Percentiles rank a stretch among this genome's conserved stretches.
Evolutionary conservation across 352 stramenopile genomes (phyloP).

Genomic region (Phytophthora meadii): DNA sequence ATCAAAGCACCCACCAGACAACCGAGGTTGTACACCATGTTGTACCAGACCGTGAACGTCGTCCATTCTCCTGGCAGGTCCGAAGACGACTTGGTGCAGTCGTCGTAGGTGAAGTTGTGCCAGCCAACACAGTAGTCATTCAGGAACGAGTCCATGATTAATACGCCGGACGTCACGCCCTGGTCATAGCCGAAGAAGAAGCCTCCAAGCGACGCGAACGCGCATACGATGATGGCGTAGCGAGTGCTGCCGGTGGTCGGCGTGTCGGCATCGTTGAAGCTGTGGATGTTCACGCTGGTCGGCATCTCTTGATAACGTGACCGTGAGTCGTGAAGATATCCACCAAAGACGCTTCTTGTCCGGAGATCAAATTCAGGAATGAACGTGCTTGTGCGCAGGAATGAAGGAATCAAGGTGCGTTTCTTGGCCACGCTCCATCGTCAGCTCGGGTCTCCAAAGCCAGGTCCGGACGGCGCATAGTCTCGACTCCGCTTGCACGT

Average conservation of each 20-base stretch:
- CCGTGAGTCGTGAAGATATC: constrained; percentile 20
- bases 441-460: constrained; percentile 23
- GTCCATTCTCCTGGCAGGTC: constrained; percentile 38
- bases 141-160: constrained; percentile 48
- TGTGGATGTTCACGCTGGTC: constrained; percentile 31
- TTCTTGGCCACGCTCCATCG: constrained; percentile 17
- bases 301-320: constrained; percentile 17
- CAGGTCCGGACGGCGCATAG: constrained; percentile 23
- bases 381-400: constrained; percentile 9
- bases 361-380: constrained; percentile 32
- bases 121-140: constrained; percentile 43
- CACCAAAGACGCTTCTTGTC: constrained; percentile 14
- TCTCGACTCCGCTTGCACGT: constrained; percentile 17
- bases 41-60: constrained; percentile 42
- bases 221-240: constrained; percentile 43
- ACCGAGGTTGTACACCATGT: constrained; percentile 46
- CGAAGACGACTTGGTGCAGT: constrained; percentile 24
- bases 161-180: constrained; percentile 30
- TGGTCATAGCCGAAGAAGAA: constrained; percentile 42
- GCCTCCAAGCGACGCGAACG: constrained; percentile 32
- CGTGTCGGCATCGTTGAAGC: constrained; percentile 24
- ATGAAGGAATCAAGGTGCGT: constrained; percentile 28
- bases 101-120: constrained; percentile 41
- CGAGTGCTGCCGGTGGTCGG: constrained; percentile 38
- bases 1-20: constrained; percentile 44